phyloP scores from a whole-genome alignment of 441 rosid genomes.

The Pelargonium fulgidum region DNA sequence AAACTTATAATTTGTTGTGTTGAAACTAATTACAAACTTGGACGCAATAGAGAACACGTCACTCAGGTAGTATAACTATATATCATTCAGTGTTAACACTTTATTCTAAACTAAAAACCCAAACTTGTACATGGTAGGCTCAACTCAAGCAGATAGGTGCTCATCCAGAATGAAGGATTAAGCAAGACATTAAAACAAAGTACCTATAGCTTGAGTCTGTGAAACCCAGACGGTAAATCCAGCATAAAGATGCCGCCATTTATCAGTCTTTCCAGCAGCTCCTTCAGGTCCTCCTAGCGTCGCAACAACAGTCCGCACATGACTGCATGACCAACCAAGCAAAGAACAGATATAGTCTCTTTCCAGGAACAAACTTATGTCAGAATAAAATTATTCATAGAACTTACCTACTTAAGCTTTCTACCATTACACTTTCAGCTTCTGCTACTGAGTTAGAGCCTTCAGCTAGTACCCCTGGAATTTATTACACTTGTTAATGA shows the following conservation, averaged over 20 bases:
- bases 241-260: constrained; percentile 76
- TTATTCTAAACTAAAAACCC: too few species aligned
- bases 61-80: neutral
- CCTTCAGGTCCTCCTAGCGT: constrained; percentile 79
- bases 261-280: constrained; percentile 51
- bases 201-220: constrained; percentile 72
- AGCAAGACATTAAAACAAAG: constrained; percentile 9
- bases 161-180: constrained; percentile 8
- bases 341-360: neutral
- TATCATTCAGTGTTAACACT: too few species aligned
- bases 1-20: neutral
- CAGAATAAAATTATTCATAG: constrained; percentile 2
- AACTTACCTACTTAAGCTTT: constrained; percentile 74
- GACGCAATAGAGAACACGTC: neutral
- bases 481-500: constrained; percentile 29
- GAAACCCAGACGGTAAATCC: constrained; percentile 87
- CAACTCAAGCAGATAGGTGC: neutral
- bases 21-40: neutral
- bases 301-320: constrained; percentile 76
- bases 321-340: constrained; percentile 44
- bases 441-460: constrained; percentile 59
- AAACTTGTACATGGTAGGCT: too few species aligned
- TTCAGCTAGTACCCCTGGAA: constrained; percentile 67
- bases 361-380: neutral
- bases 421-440: constrained; percentile 62